Percentiles rank a stretch among this genome's conserved stretches.
Evolutionary conservation across 306 rosid genomes (phyloP).

Genomic region (Gleditsia sinensis): DNA sequence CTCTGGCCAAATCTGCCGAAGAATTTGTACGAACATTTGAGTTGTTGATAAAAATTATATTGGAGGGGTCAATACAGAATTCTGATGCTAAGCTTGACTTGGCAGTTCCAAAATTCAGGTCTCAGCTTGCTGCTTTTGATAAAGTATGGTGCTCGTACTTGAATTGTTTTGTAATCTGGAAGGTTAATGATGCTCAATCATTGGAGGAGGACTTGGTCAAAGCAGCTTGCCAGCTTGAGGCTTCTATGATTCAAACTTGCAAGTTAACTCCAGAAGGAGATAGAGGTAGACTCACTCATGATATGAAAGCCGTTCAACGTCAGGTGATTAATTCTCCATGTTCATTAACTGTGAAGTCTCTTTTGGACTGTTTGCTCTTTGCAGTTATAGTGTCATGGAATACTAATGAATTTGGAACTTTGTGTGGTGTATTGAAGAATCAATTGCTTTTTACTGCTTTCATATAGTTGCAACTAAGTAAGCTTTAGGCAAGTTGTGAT

Average conservation of each 20-base stretch:
- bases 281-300: conserved; percentile 66
- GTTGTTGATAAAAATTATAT: conserved; percentile 63
- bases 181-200: conserved; percentile 84
- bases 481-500: conserved; percentile 4
- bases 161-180: conserved; percentile 88
- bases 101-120: conserved; percentile 60
- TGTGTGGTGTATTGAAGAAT: not conserved
- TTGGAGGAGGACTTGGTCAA: conserved; percentile 92
- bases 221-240: conserved; percentile 97
- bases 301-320: conserved; percentile 87
- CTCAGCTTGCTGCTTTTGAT: conserved; percentile 86
- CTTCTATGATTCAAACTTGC: conserved; percentile 95
- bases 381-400: not conserved
- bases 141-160: conserved; percentile 95
- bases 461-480: conserved; percentile 20
- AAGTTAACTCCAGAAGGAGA: conserved; percentile 73
- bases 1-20: conserved; percentile 78
- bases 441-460: conserved; percentile 18
- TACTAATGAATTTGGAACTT: conserved; percentile 14
- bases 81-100: conserved; percentile 62
- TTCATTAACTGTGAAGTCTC: conserved; percentile 9
- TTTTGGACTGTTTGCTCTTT: conserved; percentile 7
- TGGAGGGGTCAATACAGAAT: conserved; percentile 68
- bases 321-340: conserved; percentile 59
- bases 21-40: conserved; percentile 73